Percentiles rank a stretch among this genome's conserved stretches.
Evolutionary conservation across 225 moss, liverwort and hornwort genomes (phyloP).

Genomic region (Bryoerythrophyllum caledonicum): DNA sequence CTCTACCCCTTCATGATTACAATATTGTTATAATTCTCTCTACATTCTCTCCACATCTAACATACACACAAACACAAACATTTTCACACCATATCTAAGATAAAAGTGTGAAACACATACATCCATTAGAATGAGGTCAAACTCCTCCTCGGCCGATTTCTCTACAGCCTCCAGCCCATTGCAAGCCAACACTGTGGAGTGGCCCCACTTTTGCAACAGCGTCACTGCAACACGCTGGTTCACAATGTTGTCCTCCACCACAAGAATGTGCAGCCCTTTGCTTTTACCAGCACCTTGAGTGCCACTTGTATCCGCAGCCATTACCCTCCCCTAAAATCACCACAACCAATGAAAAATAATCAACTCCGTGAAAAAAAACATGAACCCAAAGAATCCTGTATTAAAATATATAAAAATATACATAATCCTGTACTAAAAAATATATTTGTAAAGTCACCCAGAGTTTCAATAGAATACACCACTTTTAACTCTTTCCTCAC

Average conservation of each 20-base stretch:
- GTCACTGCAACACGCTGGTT: slow-evolving; percentile 50
- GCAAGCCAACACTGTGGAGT: slow-evolving; percentile 42
- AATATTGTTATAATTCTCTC: no score
- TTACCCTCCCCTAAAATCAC: slow-evolving; percentile 26
- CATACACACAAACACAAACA: no score
- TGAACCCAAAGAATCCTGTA: neutral
- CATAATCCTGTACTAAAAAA: no score
- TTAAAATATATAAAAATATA: no score
- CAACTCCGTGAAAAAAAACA: neutral
- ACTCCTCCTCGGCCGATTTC: slow-evolving; percentile 36
- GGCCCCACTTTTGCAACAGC: slow-evolving; percentile 49
- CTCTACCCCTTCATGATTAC: no score
- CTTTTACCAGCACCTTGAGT: slow-evolving; percentile 17
- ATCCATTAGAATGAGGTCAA: slow-evolving; percentile 50
- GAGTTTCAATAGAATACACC: no score
- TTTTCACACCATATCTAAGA: no score
- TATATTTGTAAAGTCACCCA: no score
- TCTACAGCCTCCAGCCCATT: slow-evolving; percentile 54
- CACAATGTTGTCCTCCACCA: slow-evolving; percentile 51
- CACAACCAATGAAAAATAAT: neutral
- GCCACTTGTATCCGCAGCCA: neutral
- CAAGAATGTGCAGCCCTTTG: slow-evolving; percentile 41
- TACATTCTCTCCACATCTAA: no score
- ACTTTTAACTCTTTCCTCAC: no score
- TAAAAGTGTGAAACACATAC: slow-evolving; percentile 11